Percentiles rank a stretch among this genome's conserved stretches.
phyloP scores from a whole-genome alignment of 164 flowering plant species.

The Malania oleifera region DNA sequence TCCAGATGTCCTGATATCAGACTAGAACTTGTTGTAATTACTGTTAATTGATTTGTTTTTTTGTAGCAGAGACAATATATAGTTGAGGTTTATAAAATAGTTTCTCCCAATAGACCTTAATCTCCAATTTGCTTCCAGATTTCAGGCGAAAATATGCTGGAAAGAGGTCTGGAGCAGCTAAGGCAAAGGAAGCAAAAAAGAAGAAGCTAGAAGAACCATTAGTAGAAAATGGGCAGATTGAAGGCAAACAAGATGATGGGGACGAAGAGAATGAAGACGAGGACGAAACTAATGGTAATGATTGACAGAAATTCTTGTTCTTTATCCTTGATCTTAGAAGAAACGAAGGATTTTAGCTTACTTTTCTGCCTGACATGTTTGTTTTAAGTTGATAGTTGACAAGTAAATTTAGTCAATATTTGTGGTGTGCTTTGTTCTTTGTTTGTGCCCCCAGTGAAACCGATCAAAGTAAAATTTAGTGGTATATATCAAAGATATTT shows the following conservation, averaged over 20 bases:
- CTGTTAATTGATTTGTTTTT: not conserved
- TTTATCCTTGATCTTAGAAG: no score
- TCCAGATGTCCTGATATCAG: not conserved
- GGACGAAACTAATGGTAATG: conserved; percentile 3
- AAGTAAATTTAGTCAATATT: no score
- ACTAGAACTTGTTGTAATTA: not conserved
- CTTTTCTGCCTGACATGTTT: no score
- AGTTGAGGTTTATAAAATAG: not conserved
- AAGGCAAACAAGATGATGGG: conserved; percentile 14
- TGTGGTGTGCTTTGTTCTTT: no score
- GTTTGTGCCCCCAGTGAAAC: no score
- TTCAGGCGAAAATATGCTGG: not conserved
- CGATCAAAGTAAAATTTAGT: no score
- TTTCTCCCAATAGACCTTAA: not conserved
- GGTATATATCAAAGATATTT: no score
- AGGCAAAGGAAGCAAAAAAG: conserved; percentile 30
- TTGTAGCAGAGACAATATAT: not conserved
- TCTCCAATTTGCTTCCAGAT: no score
- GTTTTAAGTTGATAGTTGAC: no score
- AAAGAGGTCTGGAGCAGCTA: conserved; percentile 1
- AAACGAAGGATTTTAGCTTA: no score
- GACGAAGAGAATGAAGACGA: conserved; percentile 11
- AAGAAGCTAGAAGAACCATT: conserved; percentile 36
- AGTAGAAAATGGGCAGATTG: conserved; percentile 15
- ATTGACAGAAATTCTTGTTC: no score